Conservation (phyloP, 2,329 filamentous ascomycete genomes). For the Fusarium oxysporum region DNA sequence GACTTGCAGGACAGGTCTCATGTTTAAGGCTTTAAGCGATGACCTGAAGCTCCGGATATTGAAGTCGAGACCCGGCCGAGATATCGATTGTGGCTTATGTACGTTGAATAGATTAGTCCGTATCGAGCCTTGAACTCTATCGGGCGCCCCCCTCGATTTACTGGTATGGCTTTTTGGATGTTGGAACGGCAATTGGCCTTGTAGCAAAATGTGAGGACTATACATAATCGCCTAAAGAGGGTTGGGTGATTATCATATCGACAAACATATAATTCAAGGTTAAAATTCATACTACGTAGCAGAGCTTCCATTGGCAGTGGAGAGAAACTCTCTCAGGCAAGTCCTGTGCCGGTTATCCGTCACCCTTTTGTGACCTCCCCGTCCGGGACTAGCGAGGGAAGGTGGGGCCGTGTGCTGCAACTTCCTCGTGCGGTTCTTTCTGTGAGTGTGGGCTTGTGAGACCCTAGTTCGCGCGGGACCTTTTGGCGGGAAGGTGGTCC, state of each 20-base stretch:
- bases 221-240: background rate
- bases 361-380: slow-evolving; percentile 37
- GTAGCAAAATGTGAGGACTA: background rate
- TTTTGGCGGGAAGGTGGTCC: slow-evolving; percentile 46
- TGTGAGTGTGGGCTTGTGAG: slow-evolving; percentile 32
- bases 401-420: slow-evolving; percentile 33
- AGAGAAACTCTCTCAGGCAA: background rate
- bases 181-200: slow-evolving; percentile 12
- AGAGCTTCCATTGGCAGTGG: slow-evolving; percentile 16
- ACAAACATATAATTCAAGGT: slow-evolving; percentile 13
- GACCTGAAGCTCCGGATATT: slow-evolving; percentile 28
- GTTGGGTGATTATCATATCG: background rate
- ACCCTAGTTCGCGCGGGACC: slow-evolving; percentile 44
- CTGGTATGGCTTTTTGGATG: background rate
- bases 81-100: slow-evolving; percentile 35
- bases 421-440: slow-evolving; percentile 43
- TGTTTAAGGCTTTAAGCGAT: background rate
- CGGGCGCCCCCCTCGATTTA: slow-evolving; percentile 12
- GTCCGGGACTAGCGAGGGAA: slow-evolving; percentile 38
- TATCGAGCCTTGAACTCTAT: slow-evolving; percentile 27
- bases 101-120: slow-evolving; percentile 10
- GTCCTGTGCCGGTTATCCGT: slow-evolving; percentile 6
- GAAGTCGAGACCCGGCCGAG: slow-evolving; percentile 37
- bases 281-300: slow-evolving; percentile 1
- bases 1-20: slow-evolving; percentile 32